Base-by-base conservation (phyloP, 768 basidiomycete genomes). In the Tulasnella sp. region DNA sequence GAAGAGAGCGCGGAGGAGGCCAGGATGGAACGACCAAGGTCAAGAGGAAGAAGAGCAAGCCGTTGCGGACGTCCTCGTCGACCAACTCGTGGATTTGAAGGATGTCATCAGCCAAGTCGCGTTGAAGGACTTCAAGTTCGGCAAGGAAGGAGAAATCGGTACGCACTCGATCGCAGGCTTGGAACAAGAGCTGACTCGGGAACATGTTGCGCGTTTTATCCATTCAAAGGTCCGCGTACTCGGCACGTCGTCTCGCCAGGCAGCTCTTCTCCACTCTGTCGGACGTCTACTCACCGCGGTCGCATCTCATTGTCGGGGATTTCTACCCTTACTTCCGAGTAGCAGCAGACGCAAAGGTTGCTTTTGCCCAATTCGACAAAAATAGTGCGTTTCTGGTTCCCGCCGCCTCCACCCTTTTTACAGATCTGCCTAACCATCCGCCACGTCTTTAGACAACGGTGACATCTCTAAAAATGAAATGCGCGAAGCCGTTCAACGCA, bases 391-490 rank as follows among this genome's bases (percentile, higher is more conserved):
- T 17, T 14, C 8, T 36, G 31, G 1, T 7, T 3, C 12, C 19
- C n/a, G n/a, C 4, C 22, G 29, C 12, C 19, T 22, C 17, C n/a
- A n/a, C n/a, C n/a, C n/a, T 25, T 74, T 45, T 12, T 14, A 15
- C 31, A 54, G 29, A n/a, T n/a, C 36, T 5, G 4, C 25, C 29
- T 70, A 70, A 29, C 39, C 68, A 0, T 34, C 5, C 29, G 15
- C 71, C 17, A 9, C 19, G 9, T 7, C 25, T 67, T 22, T 36
- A 74, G 89, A 86, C n/a, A 94, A 94, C 80, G 93, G 92, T 12
- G 92, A 93, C 79, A 91, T 93, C 68, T 86, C 85, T 2, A 93
- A 89, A 81, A 85, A 84, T n/a, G 93, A 94, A 82, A 94, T 93
- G 91, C 87, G 93, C 40, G 91, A 92, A 80, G 91, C 91, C 1